Evolutionary conservation across 345 rosid genomes (phyloP), one percentile per base, ranked within the genome.

Genomic region (Orychophragmus violaceus): DNA sequence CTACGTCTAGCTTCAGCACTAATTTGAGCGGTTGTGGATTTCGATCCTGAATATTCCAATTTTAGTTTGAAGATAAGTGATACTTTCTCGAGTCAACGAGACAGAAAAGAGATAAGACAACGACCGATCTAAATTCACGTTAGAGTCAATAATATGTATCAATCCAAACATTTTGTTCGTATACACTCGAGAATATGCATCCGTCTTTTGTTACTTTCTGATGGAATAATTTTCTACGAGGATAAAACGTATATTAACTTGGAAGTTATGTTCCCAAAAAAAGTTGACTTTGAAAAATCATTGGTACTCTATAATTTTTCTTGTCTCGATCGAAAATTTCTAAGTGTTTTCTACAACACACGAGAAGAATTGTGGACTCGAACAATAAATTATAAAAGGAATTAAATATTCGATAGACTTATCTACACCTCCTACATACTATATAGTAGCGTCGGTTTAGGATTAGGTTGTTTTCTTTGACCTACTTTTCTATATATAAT

Each of bases 51-150:
- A 53, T 11, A 28, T 41, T 33, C 19, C 28, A 16, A 23, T 8
- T 5, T 5, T 3, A 42, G 21, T 55, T 21, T 55, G 8, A n/a
- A 30, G 49, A 59, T 48, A 27, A 59, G 24, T 51, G 9, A 51
- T 14, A 29, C 9, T 10, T 14, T 68, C 6, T 1, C 8, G 28
- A 51, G 65, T 72, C 33, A 56, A 72, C 59, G 36, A 46, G 22
- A 53, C 57, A 25, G 0, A 27, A 32, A 11, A 45, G 24, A 62
- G 65, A 64, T 71, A 64, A 64, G 76, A 56, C 41, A 71, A 63
- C 52, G 64, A 55, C 50, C 12, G 28, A 21, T 32, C 17, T 21
- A 64, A 25, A 19, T 36, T 32, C 24, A 48, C 39, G 5, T 5
- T 23, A 1, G 21, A 9, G 73, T 57, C 72, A 51, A 61, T 14